Evolutionary conservation across 2,329 filamentous ascomycete species (phyloP), one percentile per base, ranked within the genome.

Genomic region (Mollisiaceae sp.): DNA sequence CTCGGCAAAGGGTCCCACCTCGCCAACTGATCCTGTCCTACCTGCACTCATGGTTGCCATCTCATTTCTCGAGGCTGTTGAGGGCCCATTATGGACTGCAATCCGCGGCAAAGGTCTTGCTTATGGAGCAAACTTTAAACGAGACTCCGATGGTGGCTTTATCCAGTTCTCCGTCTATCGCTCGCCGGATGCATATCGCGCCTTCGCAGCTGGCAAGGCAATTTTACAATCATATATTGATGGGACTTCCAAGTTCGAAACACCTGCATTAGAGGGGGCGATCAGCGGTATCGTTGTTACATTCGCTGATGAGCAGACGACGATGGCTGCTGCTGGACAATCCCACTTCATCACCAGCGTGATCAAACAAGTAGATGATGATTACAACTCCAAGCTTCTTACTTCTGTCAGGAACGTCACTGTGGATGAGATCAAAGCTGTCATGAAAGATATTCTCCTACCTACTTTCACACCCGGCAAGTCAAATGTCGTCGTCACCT

Each of bases 81-180:
- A 99, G 78, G 95, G 95, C 0, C 95, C 95, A 0, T 86, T 99
- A 38, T 98, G 95, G 94, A 91, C 91, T 69, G 92, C 93, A 0
- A 91, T 98, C 58, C 92, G 95, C 56, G 95, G 95, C 63, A 95
- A 92, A 52, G 95, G 95, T 54, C 88, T 98, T 60, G 95, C 95
- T 0, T 99, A 99, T 75, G 94, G 94, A 61, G 90, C 91, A 0
- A 88, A 86, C 72, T 97, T 98, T 75, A 85, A 85, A 54, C 89
- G 91, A 55, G 91, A 92, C 74, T 81, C 92, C 35, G 92, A 95
- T 74, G 89, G 88, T 1, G 95, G 94, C 2, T 87, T 91, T 59
- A 81, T 97, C 60, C 89, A 92, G 67, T 96, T 96, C 80, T 88
- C 89, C 62, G 90, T 98, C 50, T 97, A 96, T 81, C 90, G 94